Evolutionary conservation across 139 green algal species (phyloP), one percentile per base, ranked within the genome.

Genomic region (Desmodesmus armatus): DNA sequence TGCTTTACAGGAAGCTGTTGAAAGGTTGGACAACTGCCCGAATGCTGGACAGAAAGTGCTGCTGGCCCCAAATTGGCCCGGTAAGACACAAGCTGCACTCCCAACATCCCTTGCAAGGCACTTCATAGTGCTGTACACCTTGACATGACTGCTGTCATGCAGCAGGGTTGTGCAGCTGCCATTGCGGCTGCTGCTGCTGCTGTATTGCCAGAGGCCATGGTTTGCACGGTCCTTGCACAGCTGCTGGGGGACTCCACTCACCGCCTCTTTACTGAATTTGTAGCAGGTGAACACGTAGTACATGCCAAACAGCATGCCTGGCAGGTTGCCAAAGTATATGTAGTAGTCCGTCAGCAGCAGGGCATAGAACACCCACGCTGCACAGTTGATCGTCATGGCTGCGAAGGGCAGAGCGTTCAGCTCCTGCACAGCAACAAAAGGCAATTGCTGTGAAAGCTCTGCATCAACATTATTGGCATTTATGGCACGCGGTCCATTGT

Each of bases 291-390:
- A 58, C 5, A 78, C 40, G 39, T 78, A 78, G 21, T 58, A 78
- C 39, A 78, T 15, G 41, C 70, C 70, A 23, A 78, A 47, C 70
- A 78, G 70, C 70, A 78, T 39, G 13, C 35, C 70, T 0, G 21
- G 37, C 3, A 78, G 3, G 40, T 78, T 78, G 39, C 70, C 55
- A 21, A 39, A 39, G 33, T 55, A 78, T 11, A 78, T 40, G 25
- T 58, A 78, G 39, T 78, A 78, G 41, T 78, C 70, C 37, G 55
- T 39, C 29, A 78, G 55, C 39, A 55, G 21, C 39, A 78, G 39
- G 41, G 39, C 70, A 33, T 78, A 78, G 4, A 47, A 39, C 19
- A 78, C 21, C 70, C 70, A 78, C 13, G 25, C 70, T 21, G 55
- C 29, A 21, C 70, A 39, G 39, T 78, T 78, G 37, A 40, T 31